Evolutionary conservation across 352 stramenopile species (phyloP).

Genomic region (Globisporangium paroecandrum): DNA sequence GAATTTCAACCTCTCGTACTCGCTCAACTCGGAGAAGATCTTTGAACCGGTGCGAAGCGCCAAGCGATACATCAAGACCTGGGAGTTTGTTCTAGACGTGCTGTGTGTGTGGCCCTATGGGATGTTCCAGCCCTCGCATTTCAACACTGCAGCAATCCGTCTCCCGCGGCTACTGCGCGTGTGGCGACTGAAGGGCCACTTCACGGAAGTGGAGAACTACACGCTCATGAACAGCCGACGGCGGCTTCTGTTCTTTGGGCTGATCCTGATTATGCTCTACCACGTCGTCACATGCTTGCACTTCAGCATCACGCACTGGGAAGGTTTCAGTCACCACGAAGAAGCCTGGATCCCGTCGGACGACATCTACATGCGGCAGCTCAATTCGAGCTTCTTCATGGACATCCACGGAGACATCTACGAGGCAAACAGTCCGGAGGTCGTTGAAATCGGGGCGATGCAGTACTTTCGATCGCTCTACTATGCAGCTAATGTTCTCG

Average conservation of each 20-base stretch:
- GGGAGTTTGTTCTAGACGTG: constrained; percentile 31
- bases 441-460: constrained; percentile 32
- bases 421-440: constrained; percentile 17
- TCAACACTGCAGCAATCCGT: constrained; percentile 20
- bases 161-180: constrained; percentile 32
- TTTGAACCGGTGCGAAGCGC: constrained; percentile 32
- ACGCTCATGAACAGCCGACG: constrained; percentile 38
- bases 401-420: constrained; percentile 25
- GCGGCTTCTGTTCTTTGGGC: constrained; percentile 33
- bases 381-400: constrained; percentile 35
- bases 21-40: constrained; percentile 46
- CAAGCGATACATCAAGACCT: constrained; percentile 33
- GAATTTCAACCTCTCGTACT: constrained; percentile 49
- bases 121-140: constrained; percentile 24
- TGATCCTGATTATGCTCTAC: constrained; percentile 47
- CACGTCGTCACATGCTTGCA: constrained; percentile 51
- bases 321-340: constrained; percentile 40
- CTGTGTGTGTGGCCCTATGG: constrained; percentile 35
- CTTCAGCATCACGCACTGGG: constrained; percentile 44
- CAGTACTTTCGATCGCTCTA: constrained; percentile 63
- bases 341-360: constrained; percentile 46
- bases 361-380: constrained; percentile 32
- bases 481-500: constrained; percentile 51
- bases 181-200: constrained; percentile 37
- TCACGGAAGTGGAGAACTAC: constrained; percentile 33